Conservation (phyloP, 2,329 filamentous ascomycete species). For the Geoglossum cookeanum region DNA sequence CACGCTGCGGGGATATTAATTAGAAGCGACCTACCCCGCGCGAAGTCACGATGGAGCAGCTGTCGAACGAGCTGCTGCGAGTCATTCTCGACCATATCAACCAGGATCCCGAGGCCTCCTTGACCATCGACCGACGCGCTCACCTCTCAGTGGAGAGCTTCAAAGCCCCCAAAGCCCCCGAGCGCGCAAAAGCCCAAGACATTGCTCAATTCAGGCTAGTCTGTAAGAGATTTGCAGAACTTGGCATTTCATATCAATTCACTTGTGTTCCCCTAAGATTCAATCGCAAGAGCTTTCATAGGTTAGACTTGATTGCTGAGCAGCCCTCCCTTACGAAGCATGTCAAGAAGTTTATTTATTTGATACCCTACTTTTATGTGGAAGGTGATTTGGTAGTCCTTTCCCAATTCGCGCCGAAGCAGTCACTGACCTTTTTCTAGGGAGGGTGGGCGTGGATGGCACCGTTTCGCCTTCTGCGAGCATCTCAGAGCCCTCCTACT, state of each 20-base stretch:
- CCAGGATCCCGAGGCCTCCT: constrained; percentile 30
- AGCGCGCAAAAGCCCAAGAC: constrained; percentile 24
- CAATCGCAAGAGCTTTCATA: constrained; percentile 28
- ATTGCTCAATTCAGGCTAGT: constrained; percentile 28
- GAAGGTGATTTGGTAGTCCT: constrained; percentile 23
- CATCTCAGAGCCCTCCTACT: constrained; percentile 23
- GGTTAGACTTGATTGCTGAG: constrained; percentile 29
- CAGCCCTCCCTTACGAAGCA: constrained; percentile 30
- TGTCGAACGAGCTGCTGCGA: constrained; percentile 31
- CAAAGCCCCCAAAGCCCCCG: constrained; percentile 23
- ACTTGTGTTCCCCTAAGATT: constrained; percentile 32
- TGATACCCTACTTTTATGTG: constrained; percentile 38
- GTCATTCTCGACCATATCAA: constrained; percentile 32
- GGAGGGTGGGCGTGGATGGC: constrained; percentile 21
- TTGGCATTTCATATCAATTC: constrained; percentile 32
- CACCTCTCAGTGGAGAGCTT: constrained; percentile 34
- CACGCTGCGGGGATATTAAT: background rate
- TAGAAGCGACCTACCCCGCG: background rate
- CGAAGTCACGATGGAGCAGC: constrained; percentile 9
- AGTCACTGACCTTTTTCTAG: constrained; percentile 12
- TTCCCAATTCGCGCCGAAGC: background rate
- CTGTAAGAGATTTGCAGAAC: constrained; percentile 29
- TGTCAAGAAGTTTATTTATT: constrained; percentile 40
- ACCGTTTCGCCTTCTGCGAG: constrained; percentile 19
- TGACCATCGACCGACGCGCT: constrained; percentile 29